Evolutionary conservation across 225 moss, liverwort and hornwort species (phyloP).

Genomic region (Bryoerythrophyllum caledonicum): DNA sequence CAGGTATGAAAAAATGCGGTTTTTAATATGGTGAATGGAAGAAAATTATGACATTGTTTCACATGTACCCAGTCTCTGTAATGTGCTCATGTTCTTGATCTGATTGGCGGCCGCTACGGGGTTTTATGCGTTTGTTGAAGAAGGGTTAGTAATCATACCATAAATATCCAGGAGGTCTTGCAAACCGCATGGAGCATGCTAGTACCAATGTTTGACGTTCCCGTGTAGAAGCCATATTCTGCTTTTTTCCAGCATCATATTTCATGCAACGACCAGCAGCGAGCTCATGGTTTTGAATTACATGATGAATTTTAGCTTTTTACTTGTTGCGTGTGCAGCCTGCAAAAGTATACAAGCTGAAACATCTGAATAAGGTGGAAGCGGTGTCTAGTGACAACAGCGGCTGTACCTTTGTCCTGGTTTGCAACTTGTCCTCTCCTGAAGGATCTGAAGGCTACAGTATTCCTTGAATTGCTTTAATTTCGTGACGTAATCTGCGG

Average conservation of each 20-base stretch:
- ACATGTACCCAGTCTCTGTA: neutral
- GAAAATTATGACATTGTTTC: neutral
- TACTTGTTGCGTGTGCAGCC: slow-evolving; percentile 56
- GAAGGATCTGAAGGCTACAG: slow-evolving; percentile 15
- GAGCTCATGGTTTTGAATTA: slow-evolving; percentile 17
- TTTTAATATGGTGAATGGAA: neutral
- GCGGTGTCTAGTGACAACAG: slow-evolving; percentile 90
- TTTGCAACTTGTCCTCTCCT: slow-evolving; percentile 34
- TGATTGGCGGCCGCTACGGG: slow-evolving; percentile 7
- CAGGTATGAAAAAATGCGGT: slow-evolving; percentile 53
- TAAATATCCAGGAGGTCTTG: slow-evolving; percentile 2
- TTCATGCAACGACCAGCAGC: neutral
- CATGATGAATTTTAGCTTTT: slow-evolving; percentile 4
- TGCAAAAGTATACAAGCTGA: slow-evolving; percentile 96
- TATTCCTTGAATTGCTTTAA: slow-evolving; percentile 3
- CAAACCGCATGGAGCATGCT: neutral
- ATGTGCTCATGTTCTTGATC: slow-evolving; percentile 13
- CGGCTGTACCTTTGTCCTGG: slow-evolving; percentile 96
- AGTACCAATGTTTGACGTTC: neutral
- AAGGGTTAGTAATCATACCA: neutral
- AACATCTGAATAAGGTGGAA: slow-evolving; percentile 92
- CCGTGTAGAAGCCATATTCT: neutral
- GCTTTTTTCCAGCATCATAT: neutral
- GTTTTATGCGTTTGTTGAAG: slow-evolving; percentile 14
- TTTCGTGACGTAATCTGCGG: slow-evolving; percentile 15